phyloP scores from a whole-genome alignment of 2,329 filamentous ascomycete genomes.

The Calonectria hawksworthii region DNA sequence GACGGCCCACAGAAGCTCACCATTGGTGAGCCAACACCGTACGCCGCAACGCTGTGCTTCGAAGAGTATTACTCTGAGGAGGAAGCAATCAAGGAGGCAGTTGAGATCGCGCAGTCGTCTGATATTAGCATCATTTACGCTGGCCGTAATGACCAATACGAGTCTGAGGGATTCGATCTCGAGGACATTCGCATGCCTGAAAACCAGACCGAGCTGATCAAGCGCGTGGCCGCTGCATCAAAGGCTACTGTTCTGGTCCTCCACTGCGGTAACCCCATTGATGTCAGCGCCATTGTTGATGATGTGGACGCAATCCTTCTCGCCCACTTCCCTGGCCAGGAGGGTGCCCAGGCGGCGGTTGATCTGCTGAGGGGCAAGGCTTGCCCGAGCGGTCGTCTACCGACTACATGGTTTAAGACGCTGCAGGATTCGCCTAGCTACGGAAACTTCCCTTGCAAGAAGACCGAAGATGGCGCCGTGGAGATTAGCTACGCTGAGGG shows the following conservation, averaged over 20 bases:
- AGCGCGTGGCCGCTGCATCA: constrained; percentile 23
- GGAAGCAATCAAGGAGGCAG: constrained; percentile 22
- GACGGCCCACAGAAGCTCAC: background rate
- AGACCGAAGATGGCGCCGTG: background rate
- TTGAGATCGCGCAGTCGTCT: constrained; percentile 12
- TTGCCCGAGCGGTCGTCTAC: constrained; percentile 28
- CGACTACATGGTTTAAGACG: constrained; percentile 34
- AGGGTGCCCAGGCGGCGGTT: constrained; percentile 27
- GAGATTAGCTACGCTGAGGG: constrained; percentile 29
- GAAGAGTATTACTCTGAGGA: constrained; percentile 31
- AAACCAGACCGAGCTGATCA: constrained; percentile 30
- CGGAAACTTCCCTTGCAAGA: constrained; percentile 26
- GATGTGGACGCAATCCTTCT: constrained; percentile 29
- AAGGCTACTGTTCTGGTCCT: constrained; percentile 28
- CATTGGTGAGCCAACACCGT: constrained; percentile 26
- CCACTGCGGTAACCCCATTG: constrained; percentile 34
- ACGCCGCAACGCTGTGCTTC: constrained; percentile 31
- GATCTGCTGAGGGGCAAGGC: constrained; percentile 24
- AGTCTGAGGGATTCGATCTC: constrained; percentile 35
- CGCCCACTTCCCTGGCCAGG: constrained; percentile 34
- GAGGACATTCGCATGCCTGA: constrained; percentile 27
- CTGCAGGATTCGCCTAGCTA: constrained; percentile 31
- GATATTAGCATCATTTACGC: constrained; percentile 30
- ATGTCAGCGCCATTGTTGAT: constrained; percentile 27
- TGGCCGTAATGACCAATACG: constrained; percentile 33